Evolutionary conservation across 192 early-diverging fungal genomes (phyloP).

Genomic region (Coemansia sp.): DNA sequence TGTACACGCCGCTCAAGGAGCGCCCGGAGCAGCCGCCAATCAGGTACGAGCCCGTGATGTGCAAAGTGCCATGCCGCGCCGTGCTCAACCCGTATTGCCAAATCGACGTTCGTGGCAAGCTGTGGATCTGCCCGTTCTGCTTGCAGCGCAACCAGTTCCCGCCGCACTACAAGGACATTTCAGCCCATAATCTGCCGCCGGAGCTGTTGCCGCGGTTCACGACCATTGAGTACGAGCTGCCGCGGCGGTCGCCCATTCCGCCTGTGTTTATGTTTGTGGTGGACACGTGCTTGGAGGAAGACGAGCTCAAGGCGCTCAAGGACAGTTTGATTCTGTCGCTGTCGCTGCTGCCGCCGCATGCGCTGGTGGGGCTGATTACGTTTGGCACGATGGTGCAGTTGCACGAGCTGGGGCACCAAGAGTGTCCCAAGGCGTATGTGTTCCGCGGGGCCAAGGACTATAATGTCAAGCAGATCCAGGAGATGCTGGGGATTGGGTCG

Average conservation of each 20-base stretch:
- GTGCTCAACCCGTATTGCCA: conserved; percentile 98
- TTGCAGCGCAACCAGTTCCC: conserved; percentile 95
- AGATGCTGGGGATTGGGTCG: conserved; percentile 86
- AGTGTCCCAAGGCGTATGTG: conserved; percentile 97
- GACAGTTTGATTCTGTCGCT: conserved; percentile 88
- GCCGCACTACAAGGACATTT: conserved; percentile 96
- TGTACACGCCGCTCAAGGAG: conserved; percentile 96
- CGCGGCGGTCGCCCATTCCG: conserved; percentile 79
- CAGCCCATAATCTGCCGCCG: conserved; percentile 84
- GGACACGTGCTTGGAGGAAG: conserved; percentile 94
- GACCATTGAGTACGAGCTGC: conserved; percentile 94
- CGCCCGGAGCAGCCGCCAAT: conserved; percentile 80
- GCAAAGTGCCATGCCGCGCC: conserved; percentile 90
- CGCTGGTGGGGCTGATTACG: conserved; percentile 93
- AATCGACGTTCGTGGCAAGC: conserved; percentile 90
- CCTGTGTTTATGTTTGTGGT: conserved; percentile 97
- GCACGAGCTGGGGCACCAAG: conserved; percentile 92
- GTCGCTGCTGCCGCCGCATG: conserved; percentile 86
- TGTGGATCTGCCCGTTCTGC: conserved; percentile 99
- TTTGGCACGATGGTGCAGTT: conserved; percentile 99
- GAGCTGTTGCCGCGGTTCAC: conserved; percentile 89
- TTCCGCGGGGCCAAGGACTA: conserved; percentile 98
- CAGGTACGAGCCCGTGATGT: conserved; percentile 96
- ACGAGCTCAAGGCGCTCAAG: conserved; percentile 93
- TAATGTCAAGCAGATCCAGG: conserved; percentile 89